Evolutionary conservation across 768 basidiomycete species (phyloP).

Genomic region (Termitomyces sp.): DNA sequence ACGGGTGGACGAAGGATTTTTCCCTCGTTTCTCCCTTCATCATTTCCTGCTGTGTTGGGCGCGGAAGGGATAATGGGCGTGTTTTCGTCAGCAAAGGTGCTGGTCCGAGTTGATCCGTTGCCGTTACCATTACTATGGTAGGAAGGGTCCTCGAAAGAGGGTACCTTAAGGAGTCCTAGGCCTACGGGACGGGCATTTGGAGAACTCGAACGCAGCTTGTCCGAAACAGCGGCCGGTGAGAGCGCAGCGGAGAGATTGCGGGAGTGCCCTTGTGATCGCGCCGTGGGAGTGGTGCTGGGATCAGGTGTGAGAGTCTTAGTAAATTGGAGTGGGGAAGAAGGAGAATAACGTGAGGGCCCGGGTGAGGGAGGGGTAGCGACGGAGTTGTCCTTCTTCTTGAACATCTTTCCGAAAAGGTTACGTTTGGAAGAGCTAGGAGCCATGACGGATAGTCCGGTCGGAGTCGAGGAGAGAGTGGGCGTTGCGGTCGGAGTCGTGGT

Average conservation of each 20-base stretch:
- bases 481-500: slow-evolving; percentile 13
- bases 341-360: slow-evolving; percentile 21
- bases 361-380: slow-evolving; percentile 21
- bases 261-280: slow-evolving; percentile 10
- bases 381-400: slow-evolving; percentile 43
- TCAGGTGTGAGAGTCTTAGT: slow-evolving; percentile 7
- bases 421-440: slow-evolving; percentile 30
- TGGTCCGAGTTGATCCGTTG: background rate
- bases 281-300: slow-evolving; percentile 10
- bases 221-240: slow-evolving; percentile 3
- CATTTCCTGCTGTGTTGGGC: background rate
- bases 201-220: slow-evolving; percentile 16
- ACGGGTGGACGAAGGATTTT: slow-evolving; percentile 33
- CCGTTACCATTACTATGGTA: slow-evolving; percentile 1
- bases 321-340: slow-evolving; percentile 8
- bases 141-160: slow-evolving; percentile 9
- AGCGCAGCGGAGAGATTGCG: slow-evolving; percentile 13
- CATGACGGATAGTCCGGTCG: slow-evolving; percentile 1
- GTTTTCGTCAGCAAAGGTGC: background rate
- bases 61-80: background rate
- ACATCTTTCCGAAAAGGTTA: slow-evolving; percentile 70
- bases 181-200: slow-evolving; percentile 13
- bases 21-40: slow-evolving; percentile 5
- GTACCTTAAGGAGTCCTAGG: slow-evolving; percentile 13
- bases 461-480: background rate